Base-by-base conservation (phyloP, 352 stramenopile species). In the Aphanomyces cochlioides region DNA sequence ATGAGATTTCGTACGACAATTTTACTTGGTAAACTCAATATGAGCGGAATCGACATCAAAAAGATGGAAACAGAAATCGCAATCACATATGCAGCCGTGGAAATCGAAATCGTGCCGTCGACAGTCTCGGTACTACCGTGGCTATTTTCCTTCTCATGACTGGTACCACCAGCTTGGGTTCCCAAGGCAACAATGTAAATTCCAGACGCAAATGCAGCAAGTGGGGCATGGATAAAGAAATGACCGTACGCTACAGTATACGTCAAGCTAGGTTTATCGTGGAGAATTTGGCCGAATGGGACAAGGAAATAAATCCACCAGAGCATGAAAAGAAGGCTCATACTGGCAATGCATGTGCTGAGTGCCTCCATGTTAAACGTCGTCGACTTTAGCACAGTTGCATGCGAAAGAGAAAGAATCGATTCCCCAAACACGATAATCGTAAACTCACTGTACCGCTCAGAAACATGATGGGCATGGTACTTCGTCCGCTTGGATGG, bases 271-370 rank as follows among this genome's bases (percentile, higher is more conserved):
- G 64, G 64, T 10, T 61, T 10, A 8, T 54, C 64, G 17, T 70
- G 43, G 34, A 70, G 28, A 34, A 63, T n/a, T 19, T 70, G 43
- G 15, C 54, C 64, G 36, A 70, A 70, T 21, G 64, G 64, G 7
- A 70, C 8, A 43, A 70, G n/a, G 10, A 54, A 60, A 28, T 70
- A 70, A 19, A 70, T 39, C 64, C 64, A 70, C 64, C 64, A 70
- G n/a, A 70, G 54, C 8, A 70, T 6, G 34, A 70, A 70, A 7
- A 70, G 47, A 8, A 70, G 64, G 6, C 47, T 17, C 54, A 63
- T 64, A 19, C n/a, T 43, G 0, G 19, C 64, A 21, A 53, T 21
- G 36, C n/a, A 37, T 5, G 43, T 43, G 0, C n/a, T 37, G 37
- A 70, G 10, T 7, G 64, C 37, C 4, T 54, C 40, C 10, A n/a